Evolutionary conservation across 2,329 filamentous ascomycete species (phyloP), one percentile per base, ranked within the genome.

Genomic region (Lachnellula willkommii): DNA sequence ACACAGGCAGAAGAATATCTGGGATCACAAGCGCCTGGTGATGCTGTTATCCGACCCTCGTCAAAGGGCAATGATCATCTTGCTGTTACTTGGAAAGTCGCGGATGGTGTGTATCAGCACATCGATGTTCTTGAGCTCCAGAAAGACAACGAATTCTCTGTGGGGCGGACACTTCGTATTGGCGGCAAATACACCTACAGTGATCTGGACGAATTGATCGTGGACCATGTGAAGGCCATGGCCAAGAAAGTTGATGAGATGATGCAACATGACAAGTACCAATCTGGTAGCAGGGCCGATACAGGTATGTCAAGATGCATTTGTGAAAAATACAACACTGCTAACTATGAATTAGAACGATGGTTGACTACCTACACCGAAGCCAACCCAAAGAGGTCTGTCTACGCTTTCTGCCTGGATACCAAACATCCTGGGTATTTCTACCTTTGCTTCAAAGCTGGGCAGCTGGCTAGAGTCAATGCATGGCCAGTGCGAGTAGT

Each of bases 151-250:
- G 93, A 97, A 70, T 97, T 96, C 71, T 92, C 91, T 0, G 87
- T 97, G 3, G 94, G 94, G 60, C 87, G 87, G 65, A 85, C 87
- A 43, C 80, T 99, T 53, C 89, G 89, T 61, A 89, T 99, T 53
- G 88, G 85, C 36, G 89, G 89, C 65, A 93, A 92, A 71, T 92
- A 91, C 73, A 93, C 84, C 7, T 99, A 99, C 76, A 90, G 85
- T 58, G 94, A 99, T 85, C 78, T 99, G 59, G 94, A 99, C 74
- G 94, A 99, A 72, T 74, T 99, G 75, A 97, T 99, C 64, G 92
- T 95, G 69, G 89, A 94, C 68, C 94, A 99, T 70, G 90, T 99
- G 69, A 94, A 96, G 76, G 90, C 92, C 52, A 99, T 97, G 94
- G 89, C 91, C 17, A 89, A 88, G 73, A 99, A 99, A 79, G 93